Evolutionary conservation across 2,329 filamentous ascomycete genomes (phyloP).

Genomic region (Aspergillus calidoustus): DNA sequence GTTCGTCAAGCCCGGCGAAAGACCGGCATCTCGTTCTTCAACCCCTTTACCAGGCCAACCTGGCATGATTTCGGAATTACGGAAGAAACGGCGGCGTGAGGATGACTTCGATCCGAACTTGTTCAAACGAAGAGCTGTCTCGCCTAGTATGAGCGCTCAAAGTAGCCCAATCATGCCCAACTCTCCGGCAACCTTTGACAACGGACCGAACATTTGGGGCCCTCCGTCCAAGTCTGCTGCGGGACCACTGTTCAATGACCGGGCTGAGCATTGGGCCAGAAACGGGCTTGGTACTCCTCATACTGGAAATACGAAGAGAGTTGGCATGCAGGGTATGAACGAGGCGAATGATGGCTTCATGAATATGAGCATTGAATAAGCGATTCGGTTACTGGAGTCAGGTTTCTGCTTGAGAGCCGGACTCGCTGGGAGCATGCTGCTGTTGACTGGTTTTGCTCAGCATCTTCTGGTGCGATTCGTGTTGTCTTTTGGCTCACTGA

Average conservation of each 20-base stretch:
- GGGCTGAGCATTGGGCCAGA: conserved; percentile 56
- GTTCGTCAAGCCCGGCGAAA: conserved; percentile 39
- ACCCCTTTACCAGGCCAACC: conserved; percentile 46
- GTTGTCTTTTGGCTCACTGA: neutral
- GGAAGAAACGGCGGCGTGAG: conserved; percentile 80
- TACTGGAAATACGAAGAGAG: conserved; percentile 55
- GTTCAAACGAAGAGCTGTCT: conserved; percentile 90
- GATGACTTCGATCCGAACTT: conserved; percentile 87
- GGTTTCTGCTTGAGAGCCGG: conserved; percentile 15
- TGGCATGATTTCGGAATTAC: conserved; percentile 72
- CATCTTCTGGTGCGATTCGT: neutral
- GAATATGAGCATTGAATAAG: conserved; percentile 93
- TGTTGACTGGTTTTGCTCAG: neutral
- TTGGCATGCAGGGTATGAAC: conserved; percentile 89
- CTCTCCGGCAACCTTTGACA: conserved; percentile 76
- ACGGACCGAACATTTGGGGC: conserved; percentile 66
- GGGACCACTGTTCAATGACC: conserved; percentile 54
- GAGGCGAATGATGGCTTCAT: conserved; percentile 95
- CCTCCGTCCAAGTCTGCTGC: conserved; percentile 66
- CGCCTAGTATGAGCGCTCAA: conserved; percentile 86
- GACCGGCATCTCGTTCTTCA: conserved; percentile 43
- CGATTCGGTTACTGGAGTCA: neutral
- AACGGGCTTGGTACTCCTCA: conserved; percentile 57
- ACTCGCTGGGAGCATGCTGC: conserved; percentile 9
- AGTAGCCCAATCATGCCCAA: conserved; percentile 84